Conservation (phyloP, 352 stramenopile genomes). For the Phytophthora brassicae region DNA sequence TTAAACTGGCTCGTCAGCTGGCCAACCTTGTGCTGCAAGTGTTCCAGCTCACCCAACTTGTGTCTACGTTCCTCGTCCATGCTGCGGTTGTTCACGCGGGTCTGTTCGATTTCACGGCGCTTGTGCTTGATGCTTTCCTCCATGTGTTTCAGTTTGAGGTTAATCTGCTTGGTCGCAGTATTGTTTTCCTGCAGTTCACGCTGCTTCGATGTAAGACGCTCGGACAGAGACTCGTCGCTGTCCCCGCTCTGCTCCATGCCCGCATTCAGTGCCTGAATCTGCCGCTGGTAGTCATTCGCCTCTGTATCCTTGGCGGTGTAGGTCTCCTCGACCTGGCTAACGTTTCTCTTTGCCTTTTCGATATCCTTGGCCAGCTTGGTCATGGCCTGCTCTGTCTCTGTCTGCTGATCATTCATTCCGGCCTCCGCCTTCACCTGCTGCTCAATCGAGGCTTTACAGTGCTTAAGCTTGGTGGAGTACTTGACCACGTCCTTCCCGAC, state of each 20-base stretch:
- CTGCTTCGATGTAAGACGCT: slow-evolving; percentile 77
- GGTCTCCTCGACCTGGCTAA: slow-evolving; percentile 49
- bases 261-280: slow-evolving; percentile 88
- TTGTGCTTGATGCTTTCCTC: slow-evolving; percentile 85
- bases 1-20: slow-evolving; percentile 76
- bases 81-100: slow-evolving; percentile 72
- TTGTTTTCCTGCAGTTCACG: slow-evolving; percentile 78
- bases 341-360: slow-evolving; percentile 63
- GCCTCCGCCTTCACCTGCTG: slow-evolving; percentile 63
- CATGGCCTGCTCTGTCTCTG: slow-evolving; percentile 80
- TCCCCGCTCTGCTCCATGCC: slow-evolving; percentile 79
- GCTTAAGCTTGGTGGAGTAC: slow-evolving; percentile 78
- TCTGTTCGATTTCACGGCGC: slow-evolving; percentile 67
- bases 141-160: slow-evolving; percentile 94
- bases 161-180: slow-evolving; percentile 88
- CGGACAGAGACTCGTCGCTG: slow-evolving; percentile 74
- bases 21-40: slow-evolving; percentile 54
- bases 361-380: slow-evolving; percentile 85
- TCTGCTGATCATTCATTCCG: slow-evolving; percentile 64
- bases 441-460: slow-evolving; percentile 72
- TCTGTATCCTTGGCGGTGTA: slow-evolving; percentile 62
- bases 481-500: slow-evolving; percentile 85
- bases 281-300: slow-evolving; percentile 71
- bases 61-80: slow-evolving; percentile 67
- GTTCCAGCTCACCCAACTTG: slow-evolving; percentile 69